Evolutionary conservation across 2,329 filamentous ascomycete species (phyloP), one percentile per base, ranked within the genome.

Genomic region (Talaromyces sp.): DNA sequence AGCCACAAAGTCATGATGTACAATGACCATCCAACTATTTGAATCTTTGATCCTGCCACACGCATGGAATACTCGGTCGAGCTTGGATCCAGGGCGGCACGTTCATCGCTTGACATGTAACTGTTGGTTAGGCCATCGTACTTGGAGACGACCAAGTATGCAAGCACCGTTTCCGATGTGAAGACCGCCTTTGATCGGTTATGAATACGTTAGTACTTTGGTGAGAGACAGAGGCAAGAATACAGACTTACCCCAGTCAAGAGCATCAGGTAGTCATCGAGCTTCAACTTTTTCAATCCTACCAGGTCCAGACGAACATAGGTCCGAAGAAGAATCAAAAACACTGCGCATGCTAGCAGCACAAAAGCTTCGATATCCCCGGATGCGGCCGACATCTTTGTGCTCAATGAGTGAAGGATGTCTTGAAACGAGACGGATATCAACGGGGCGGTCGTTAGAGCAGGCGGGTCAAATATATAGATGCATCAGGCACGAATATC

Each of bases 261-360:
- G 44, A 80, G 72, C 70, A 85, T 83, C 25, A 86, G 67, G 65
- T 82, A 85, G 63, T 87, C 85, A 68, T 86, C 84, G 1, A 78
- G 75, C 66, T 78, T 76, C 55, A 86, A 77, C 9, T 76, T 74
- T 54, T 70, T 70, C 58, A 79, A 72, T 23, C 84, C 83, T 2
- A 80, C 78, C 7, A 66, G 50, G 28, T 60, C 75, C 64, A 81
- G 72, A 14, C 84, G 77, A 16, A 81, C 76, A 63, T 79, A 81
- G 1, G 79, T 77, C 25, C 84, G 77, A 12, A 86, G 65, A 8
- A 73, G 64, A 8, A 84, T 84, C 44, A 84, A 68, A 39, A 77
- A 52, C 6, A 82, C 66, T 1, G 78, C 82, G 33, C 84, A 66
- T 0, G 73, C 78, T n/a, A 85, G 72, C 9, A 86, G 75, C 2